phyloP scores from a whole-genome alignment of 371 early-diverging fungal species.

The Haplosporangium sp. region DNA sequence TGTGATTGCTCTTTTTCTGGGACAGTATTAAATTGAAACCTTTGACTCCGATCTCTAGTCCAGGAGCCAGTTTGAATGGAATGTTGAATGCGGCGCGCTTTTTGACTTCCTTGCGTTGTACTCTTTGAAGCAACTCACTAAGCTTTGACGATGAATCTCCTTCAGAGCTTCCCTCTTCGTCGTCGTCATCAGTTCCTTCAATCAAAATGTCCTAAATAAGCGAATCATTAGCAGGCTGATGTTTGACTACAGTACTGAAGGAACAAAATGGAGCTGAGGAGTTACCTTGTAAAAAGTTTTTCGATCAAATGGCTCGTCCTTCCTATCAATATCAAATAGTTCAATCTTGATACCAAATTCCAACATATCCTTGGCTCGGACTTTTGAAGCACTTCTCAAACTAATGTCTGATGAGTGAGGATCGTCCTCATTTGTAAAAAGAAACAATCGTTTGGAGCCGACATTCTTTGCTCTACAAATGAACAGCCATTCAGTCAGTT shows the following conservation, averaged over 20 bases:
- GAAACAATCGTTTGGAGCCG: slow-evolving; percentile 71
- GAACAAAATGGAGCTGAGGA: not conserved
- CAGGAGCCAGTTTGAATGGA: slow-evolving; percentile 63
- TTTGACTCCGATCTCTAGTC: slow-evolving; percentile 69
- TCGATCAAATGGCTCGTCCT: slow-evolving; percentile 59
- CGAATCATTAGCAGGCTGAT: not conserved
- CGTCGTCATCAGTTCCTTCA: slow-evolving; percentile 27
- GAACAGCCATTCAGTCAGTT: not conserved
- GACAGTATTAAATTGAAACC: slow-evolving; percentile 71
- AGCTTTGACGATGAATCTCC: slow-evolving; percentile 49
- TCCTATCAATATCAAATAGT: slow-evolving; percentile 66
- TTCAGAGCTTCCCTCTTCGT: slow-evolving; percentile 12
- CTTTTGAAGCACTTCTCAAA: slow-evolving; percentile 64
- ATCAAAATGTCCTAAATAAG: slow-evolving; percentile 34
- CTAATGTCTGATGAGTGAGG: slow-evolving; percentile 64
- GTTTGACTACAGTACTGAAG: not conserved
- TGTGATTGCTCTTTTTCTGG: slow-evolving; percentile 58
- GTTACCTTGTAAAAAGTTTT: slow-evolving; percentile 64
- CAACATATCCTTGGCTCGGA: slow-evolving; percentile 70
- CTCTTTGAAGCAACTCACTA: slow-evolving; percentile 60
- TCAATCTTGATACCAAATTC: slow-evolving; percentile 67
- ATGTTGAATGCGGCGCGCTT: slow-evolving; percentile 66
- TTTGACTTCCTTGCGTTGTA: slow-evolving; percentile 68
- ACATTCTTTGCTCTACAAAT: slow-evolving; percentile 58
- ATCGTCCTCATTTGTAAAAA: slow-evolving; percentile 76